phyloP scores from a whole-genome alignment of 169 alveolate genomes.

The Cryptosporidium parvum region DNA sequence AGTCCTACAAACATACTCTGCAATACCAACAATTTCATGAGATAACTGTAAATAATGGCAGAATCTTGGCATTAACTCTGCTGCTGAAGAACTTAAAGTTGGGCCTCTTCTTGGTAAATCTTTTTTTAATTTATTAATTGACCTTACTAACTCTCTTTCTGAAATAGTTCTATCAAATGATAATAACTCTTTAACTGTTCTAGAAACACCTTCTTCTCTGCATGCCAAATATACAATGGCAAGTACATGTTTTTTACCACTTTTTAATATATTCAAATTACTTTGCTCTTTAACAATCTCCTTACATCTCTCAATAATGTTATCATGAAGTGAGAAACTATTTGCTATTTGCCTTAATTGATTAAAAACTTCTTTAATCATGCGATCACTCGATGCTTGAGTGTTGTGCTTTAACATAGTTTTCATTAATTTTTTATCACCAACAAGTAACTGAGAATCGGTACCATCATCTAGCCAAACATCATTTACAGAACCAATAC shows the following conservation, averaged over 20 bases:
- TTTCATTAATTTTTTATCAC: constrained; percentile 75
- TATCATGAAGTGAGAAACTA: constrained; percentile 83
- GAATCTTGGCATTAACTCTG: constrained; percentile 84
- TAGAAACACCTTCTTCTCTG: constrained; percentile 89
- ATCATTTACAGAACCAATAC: constrained; percentile 90
- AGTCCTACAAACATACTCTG: constrained; percentile 83
- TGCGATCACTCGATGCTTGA: constrained; percentile 79
- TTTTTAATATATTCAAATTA: constrained; percentile 80
- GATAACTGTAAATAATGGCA: constrained; percentile 82
- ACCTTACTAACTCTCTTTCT: constrained; percentile 88
- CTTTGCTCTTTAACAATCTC: constrained; percentile 85
- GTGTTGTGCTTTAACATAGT: constrained; percentile 58
- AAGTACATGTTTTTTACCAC: constrained; percentile 82
- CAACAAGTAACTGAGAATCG: constrained; percentile 86
- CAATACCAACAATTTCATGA: constrained; percentile 80
- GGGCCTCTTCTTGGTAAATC: constrained; percentile 85
- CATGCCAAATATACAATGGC: constrained; percentile 90
- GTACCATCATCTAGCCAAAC: constrained; percentile 90
- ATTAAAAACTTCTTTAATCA: constrained; percentile 83
- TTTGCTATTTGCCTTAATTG: constrained; percentile 85
- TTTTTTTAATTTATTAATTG: constrained; percentile 88
- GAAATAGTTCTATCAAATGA: constrained; percentile 86
- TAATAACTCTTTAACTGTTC: constrained; percentile 87
- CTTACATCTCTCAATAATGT: constrained; percentile 87
- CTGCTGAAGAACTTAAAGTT: constrained; percentile 83